Conservation (phyloP, 2,329 filamentous ascomycete genomes). For the Dothistroma septosporum region DNA sequence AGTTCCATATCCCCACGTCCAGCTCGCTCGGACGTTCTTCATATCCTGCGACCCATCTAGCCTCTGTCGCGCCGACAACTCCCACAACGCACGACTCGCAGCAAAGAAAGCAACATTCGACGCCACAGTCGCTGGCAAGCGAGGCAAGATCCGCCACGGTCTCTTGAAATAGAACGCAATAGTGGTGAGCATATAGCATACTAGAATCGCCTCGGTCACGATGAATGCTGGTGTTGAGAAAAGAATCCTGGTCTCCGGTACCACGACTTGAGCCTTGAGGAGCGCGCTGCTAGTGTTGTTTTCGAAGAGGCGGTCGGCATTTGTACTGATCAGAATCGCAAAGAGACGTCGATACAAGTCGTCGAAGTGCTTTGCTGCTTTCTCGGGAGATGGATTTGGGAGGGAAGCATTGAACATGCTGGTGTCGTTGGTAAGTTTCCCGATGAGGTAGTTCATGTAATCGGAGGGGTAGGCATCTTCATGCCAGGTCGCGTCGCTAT, state of each 20-base stretch:
- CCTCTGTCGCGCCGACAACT: conserved; percentile 24
- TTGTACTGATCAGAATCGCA: conserved; percentile 43
- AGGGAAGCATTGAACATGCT: conserved; percentile 36
- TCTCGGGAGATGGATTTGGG: conserved; percentile 33
- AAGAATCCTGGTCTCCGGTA: conserved; percentile 45
- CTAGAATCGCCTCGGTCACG: conserved; percentile 44
- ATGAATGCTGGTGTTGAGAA: conserved; percentile 46
- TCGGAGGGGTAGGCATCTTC: conserved; percentile 45
- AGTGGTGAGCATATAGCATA: conserved; percentile 43
- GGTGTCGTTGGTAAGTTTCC: conserved; percentile 28
- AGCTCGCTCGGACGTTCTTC: conserved; percentile 10
- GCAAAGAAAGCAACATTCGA: conserved; percentile 48
- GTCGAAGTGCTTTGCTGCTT: conserved; percentile 25
- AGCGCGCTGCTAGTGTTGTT: neutral
- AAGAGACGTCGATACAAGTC: conserved; percentile 40
- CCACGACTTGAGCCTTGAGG: conserved; percentile 18
- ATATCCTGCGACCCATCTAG: neutral
- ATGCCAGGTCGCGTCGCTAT: conserved; percentile 41
- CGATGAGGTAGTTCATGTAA: conserved; percentile 49
- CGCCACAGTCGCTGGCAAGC: conserved; percentile 51
- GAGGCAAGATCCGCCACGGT: conserved; percentile 44
- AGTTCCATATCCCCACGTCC: conserved; percentile 47
- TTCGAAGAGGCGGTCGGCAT: conserved; percentile 40
- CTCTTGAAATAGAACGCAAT: conserved; percentile 43
- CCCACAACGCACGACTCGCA: conserved; percentile 43